Evolutionary conservation across 371 early-diverging fungal species (phyloP).

Genomic region (Fennellomyces sp.): DNA sequence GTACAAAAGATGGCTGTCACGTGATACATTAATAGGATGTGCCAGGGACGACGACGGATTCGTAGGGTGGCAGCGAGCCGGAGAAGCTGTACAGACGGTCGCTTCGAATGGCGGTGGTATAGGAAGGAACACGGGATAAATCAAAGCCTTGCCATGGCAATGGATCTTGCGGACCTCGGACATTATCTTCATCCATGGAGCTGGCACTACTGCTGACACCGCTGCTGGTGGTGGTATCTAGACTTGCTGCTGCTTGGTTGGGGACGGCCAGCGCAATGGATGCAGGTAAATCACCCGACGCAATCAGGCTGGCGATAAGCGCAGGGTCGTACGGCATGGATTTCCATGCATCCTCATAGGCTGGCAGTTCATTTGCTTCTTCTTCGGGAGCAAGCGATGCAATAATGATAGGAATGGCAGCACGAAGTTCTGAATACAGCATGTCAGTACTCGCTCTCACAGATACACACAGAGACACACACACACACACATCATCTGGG

Average conservation of each 20-base stretch:
- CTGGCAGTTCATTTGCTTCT: constrained; percentile 40
- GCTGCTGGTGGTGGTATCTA: constrained; percentile 63
- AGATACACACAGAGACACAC: not conserved
- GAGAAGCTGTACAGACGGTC: constrained; percentile 31
- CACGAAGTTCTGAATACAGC: constrained; percentile 37
- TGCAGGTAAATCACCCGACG: constrained; percentile 36
- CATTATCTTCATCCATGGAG: constrained; percentile 33
- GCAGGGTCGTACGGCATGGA: constrained; percentile 44
- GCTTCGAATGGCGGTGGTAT: constrained; percentile 25
- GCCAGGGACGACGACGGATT: constrained; percentile 31
- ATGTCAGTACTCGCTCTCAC: not conserved
- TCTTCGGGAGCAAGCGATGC: constrained; percentile 39
- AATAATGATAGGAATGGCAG: constrained; percentile 44
- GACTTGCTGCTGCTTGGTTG: constrained; percentile 82
- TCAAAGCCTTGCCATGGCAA: constrained; percentile 53
- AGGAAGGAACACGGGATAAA: constrained; percentile 31
- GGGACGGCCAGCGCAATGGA: constrained; percentile 69
- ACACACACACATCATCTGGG: too few relatives aligned
- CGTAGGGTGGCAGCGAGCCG: constrained; percentile 45
- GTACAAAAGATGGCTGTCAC: not conserved
- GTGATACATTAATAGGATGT: not conserved
- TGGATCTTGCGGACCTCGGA: constrained; percentile 43
- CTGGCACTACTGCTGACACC: constrained; percentile 1
- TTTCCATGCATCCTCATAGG: constrained; percentile 56
- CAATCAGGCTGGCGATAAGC: constrained; percentile 29